Conservation (phyloP, 441 rosid species). For the Croton setiger region DNA sequence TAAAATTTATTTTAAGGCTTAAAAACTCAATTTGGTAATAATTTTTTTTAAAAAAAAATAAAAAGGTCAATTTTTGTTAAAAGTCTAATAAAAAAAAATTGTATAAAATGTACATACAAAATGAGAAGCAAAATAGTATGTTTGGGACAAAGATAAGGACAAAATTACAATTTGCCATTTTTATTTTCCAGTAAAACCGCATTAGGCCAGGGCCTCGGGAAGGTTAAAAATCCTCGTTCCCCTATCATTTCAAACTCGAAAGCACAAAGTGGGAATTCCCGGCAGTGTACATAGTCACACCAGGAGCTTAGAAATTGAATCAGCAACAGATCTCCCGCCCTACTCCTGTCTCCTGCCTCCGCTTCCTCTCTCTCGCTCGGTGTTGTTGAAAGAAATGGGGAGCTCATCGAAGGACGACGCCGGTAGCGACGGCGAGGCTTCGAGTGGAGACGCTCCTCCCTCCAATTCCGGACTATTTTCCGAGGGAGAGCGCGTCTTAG, state of each 20-base stretch:
- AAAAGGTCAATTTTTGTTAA: neutral
- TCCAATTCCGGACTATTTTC: slow-evolving; percentile 56
- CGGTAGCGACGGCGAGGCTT: slow-evolving; percentile 70
- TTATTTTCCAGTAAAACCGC: neutral
- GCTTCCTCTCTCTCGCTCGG: slow-evolving; percentile 16
- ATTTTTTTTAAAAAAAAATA: no score
- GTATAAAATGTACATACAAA: no score
- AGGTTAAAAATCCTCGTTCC: neutral
- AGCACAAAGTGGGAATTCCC: neutral
- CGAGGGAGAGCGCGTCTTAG: slow-evolving; percentile 94
- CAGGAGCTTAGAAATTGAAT: neutral
- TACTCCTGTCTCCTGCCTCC: neutral
- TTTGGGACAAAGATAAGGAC: no score
- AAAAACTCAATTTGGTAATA: no score
- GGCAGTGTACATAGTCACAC: neutral
- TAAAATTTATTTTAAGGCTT: no score
- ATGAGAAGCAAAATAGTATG: no score
- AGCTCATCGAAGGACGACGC: slow-evolving; percentile 80
- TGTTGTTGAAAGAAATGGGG: slow-evolving; percentile 47
- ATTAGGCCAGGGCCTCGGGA: no score
- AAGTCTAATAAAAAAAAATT: no score
- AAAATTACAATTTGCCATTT: no score
- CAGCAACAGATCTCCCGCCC: slow-evolving; percentile 9
- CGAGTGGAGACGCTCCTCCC: slow-evolving; percentile 72
- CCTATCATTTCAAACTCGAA: slow-evolving; percentile 2